Evolutionary conservation across 2,329 filamentous ascomycete genomes (phyloP).

Genomic region (Dendryphion nanum): DNA sequence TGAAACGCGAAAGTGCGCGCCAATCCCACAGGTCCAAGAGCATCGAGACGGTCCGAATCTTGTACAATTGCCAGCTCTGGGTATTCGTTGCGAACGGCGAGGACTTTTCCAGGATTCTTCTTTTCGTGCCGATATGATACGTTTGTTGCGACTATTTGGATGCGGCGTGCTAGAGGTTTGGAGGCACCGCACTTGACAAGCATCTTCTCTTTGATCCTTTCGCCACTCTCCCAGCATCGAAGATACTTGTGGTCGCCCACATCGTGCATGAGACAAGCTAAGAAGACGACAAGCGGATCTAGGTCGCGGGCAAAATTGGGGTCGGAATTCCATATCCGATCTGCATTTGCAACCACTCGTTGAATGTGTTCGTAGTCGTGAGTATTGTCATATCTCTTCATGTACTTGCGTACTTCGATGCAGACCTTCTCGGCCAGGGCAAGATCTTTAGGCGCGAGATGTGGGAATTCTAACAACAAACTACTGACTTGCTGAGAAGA

Average conservation of each 20-base stretch:
- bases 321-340: conserved; percentile 57
- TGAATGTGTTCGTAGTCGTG: conserved; percentile 81
- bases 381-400: conserved; percentile 72
- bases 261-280: conserved; percentile 66
- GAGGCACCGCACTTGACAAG: conserved; percentile 58
- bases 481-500: not conserved
- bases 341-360: conserved; percentile 67
- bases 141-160: conserved; percentile 68
- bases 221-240: conserved; percentile 33
- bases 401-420: conserved; percentile 3
- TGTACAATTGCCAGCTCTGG: conserved; percentile 80
- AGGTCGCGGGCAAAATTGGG: conserved; percentile 24
- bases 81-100: conserved; percentile 55
- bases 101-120: conserved; percentile 51
- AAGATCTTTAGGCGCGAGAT: not conserved
- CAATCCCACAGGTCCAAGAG: conserved; percentile 79
- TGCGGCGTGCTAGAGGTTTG: conserved; percentile 56
- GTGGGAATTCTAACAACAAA: conserved; percentile 1
- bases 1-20: conserved; percentile 73
- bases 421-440: conserved; percentile 19
- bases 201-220: conserved; percentile 55
- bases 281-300: conserved; percentile 57
- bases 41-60: conserved; percentile 83
- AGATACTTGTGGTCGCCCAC: conserved; percentile 81
- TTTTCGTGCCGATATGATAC: conserved; percentile 75